Percentiles rank a stretch among this genome's conserved stretches.
Evolutionary conservation across 805 yeast genomes (phyloP).

Genomic region (Kuraishia hungarica): DNA sequence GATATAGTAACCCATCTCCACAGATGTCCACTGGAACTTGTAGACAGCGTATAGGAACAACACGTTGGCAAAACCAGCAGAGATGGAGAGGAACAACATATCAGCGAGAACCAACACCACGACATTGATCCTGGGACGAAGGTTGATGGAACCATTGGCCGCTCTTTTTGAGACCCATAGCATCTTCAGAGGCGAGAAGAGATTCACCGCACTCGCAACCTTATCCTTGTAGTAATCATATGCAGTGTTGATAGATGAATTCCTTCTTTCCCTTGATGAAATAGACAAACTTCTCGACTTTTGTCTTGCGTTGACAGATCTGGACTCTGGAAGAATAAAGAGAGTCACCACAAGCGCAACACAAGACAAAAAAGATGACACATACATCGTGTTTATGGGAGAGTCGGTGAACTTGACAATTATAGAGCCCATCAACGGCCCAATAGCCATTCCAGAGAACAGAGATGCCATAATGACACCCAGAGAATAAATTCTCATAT

Average conservation of each 20-base stretch:
- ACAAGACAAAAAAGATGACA: slow-evolving; percentile 19
- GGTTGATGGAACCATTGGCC: slow-evolving; percentile 15
- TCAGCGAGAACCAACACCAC: slow-evolving; percentile 42
- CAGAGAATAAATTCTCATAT: slow-evolving; percentile 45
- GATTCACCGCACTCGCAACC: slow-evolving; percentile 10
- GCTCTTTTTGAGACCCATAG: slow-evolving; percentile 41
- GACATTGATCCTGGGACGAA: slow-evolving; percentile 34
- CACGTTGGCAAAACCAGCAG: slow-evolving; percentile 31
- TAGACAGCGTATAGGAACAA: slow-evolving; percentile 45
- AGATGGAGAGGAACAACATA: slow-evolving; percentile 28
- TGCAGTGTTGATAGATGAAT: slow-evolving; percentile 1
- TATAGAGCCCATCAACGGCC: slow-evolving; percentile 52
- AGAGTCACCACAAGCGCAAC: slow-evolving; percentile 25
- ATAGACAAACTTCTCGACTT: slow-evolving; percentile 34
- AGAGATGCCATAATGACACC: slow-evolving; percentile 53
- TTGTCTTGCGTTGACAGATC: slow-evolving; percentile 43
- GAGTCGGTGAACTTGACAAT: slow-evolving; percentile 18
- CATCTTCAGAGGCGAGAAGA: slow-evolving; percentile 40
- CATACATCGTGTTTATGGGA: slow-evolving; percentile 22
- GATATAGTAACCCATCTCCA: slow-evolving; percentile 45
- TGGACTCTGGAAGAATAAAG: slow-evolving; percentile 51
- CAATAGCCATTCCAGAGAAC: slow-evolving; percentile 52
- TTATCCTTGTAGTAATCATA: background rate
- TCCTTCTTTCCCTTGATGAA: slow-evolving; percentile 4
- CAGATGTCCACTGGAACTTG: slow-evolving; percentile 44